Conservation (phyloP, 2,329 filamentous ascomycete genomes). For the Sordariomycetes sp. region DNA sequence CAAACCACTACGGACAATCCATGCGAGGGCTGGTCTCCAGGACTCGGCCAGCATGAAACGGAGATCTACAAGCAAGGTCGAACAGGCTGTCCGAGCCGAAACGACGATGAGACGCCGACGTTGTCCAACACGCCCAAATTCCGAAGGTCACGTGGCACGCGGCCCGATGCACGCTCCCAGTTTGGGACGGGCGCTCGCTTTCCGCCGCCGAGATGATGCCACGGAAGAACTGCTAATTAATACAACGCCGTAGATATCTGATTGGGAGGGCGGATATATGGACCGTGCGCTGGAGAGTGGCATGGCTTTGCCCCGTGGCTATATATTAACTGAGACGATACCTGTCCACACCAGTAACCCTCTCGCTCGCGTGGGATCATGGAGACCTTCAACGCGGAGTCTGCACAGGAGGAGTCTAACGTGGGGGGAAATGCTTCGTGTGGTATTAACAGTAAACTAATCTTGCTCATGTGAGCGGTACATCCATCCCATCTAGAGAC, state of each 20-base stretch:
- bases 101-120: conserved; percentile 2
- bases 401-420: background rate
- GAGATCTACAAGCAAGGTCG: background rate
- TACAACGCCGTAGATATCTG: no score
- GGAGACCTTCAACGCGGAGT: no score
- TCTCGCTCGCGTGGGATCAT: no score
- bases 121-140: background rate
- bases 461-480: background rate
- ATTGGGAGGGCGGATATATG: no score
- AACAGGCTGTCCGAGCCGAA: background rate
- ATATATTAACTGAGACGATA: no score
- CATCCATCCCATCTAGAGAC: background rate
- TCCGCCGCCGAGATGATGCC: background rate
- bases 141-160: background rate
- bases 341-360: no score
- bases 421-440: background rate
- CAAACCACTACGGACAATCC: background rate
- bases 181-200: background rate
- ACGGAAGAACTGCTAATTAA: background rate
- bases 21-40: background rate
- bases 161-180: background rate
- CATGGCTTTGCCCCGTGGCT: no score
- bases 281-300: no score
- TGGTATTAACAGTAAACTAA: background rate
- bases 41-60: conserved; percentile 1